Evolutionary conservation across 768 basidiomycete genomes (phyloP), one percentile per base, ranked within the genome.

Genomic region (Trametes sanguinea): DNA sequence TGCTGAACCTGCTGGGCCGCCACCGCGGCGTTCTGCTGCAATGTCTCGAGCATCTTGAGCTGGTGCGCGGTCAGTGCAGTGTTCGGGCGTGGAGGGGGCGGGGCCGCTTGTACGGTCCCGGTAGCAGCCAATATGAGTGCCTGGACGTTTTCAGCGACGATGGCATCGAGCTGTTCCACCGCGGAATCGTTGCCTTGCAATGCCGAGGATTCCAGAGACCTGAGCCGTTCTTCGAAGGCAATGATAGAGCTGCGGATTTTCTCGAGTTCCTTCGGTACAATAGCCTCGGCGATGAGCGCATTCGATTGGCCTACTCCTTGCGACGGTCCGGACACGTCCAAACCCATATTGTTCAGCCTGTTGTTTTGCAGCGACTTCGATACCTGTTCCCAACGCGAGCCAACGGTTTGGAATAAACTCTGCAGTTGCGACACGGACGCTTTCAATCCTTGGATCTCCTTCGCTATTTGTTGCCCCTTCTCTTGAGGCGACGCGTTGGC

Each of bases 61-160:
- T 53, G 54, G 30, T 57, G 51, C 43, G 57, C 55, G n/a, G 54
- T 61, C 6, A 60, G 51, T n/a, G 54, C 33, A 29, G 35, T 59
- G 32, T 48, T 29, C 1, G 63, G 50, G 29, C 57, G 63, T 2
- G 51, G 58, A 3, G 33, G 32, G 1, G 57, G 60, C 32, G 60
- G 56, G n/a, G 22, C 45, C 37, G 57, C 57, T 40, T 62, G 54
- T 4, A 57, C 63, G 30, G 47, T 22, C 5, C 62, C 62, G 27
- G 59, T 60, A 14, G 65, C 33, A 13, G 54, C 57, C 16, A 64
- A 45, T 16, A 50, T 46, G 33, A 66, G 45, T 10, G 61, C 54
- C 44, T 66, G 52, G 3, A 55, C 48, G 39, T 60, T 64, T 22
- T 65, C 63, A n/a, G 61, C 53, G 27, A 68, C 56, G 43, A 60